These are phyloP conservation scores for Diversispora eburnea DNA, from an alignment of 192 early-diverging fungal genomes.

Conservation along the genomic window DNA sequence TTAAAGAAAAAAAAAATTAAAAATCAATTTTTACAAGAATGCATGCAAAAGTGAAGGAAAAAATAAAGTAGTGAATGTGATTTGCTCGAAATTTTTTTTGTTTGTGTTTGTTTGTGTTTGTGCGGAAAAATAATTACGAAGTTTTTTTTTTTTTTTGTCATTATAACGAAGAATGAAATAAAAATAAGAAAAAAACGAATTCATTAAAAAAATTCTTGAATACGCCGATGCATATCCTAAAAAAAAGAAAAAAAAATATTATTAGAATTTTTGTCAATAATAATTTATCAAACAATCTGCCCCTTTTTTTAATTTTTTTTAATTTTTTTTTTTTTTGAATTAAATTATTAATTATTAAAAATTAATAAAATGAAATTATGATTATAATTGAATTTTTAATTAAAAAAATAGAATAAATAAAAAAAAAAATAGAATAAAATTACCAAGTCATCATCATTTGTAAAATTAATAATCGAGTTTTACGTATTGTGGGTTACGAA, in stretches of 20 bases:
- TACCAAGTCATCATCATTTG: background rate
- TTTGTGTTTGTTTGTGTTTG: constrained; percentile 19
- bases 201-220: background rate
- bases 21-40: background rate
- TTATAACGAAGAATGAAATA: background rate
- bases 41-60: background rate
- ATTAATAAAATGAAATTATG: no score
- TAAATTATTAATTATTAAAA: no score
- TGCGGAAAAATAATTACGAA: background rate
- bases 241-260: no score
- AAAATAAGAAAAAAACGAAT: constrained; percentile 1
- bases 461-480: constrained; percentile 3
- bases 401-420: background rate
- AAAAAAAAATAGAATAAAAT: background rate
- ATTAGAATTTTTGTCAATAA: no score
- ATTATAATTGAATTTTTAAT: background rate
- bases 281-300: no score
- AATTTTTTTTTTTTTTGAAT: no score
- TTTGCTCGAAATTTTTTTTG: constrained; percentile 17
- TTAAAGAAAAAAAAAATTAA: background rate
- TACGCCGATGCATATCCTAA: background rate
- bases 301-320: no score
- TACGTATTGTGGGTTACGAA: constrained; percentile 9
- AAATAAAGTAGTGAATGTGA: background rate
- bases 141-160: background rate